Conservation (phyloP, 345 rosid species). For the Erucastrum elatum region DNA sequence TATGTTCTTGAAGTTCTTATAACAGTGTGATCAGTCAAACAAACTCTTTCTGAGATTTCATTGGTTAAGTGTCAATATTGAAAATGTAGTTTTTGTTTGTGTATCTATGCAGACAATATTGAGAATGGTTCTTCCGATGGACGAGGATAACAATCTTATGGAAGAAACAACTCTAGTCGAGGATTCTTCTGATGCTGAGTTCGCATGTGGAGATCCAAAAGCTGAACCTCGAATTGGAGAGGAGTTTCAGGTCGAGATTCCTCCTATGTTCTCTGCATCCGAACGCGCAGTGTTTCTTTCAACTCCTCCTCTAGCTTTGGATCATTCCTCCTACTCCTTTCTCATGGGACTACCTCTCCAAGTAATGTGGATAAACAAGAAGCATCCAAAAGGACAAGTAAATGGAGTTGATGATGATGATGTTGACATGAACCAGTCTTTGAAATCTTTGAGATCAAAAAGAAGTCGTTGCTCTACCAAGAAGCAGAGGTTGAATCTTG, state of each 20-base stretch:
- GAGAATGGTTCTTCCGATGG: conserved; percentile 31
- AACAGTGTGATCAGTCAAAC: conserved; percentile 6
- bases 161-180: conserved; percentile 40
- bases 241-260: conserved; percentile 63
- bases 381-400: conserved; percentile 20
- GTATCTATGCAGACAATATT: conserved; percentile 18
- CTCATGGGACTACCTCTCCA: conserved; percentile 54
- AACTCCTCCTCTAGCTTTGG: conserved; percentile 48
- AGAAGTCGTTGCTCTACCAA: conserved; percentile 35
- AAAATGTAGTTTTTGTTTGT: background rate
- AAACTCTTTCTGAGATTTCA: background rate
- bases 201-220: conserved; percentile 52
- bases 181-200: conserved; percentile 46
- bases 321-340: conserved; percentile 46
- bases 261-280: conserved; percentile 55
- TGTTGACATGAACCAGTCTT: conserved; percentile 39
- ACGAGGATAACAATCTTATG: conserved; percentile 35
- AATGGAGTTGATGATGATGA: conserved; percentile 25
- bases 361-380: conserved; percentile 44
- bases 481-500: conserved; percentile 41
- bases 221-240: conserved; percentile 64
- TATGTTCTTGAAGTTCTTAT: conserved; percentile 19
- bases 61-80: background rate
- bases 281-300: conserved; percentile 40
- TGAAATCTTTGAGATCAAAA: conserved; percentile 43